Percentiles rank a stretch among this genome's conserved stretches.
phyloP scores from a whole-genome alignment of 2,329 filamentous ascomycete species.

The Hysterium pulicare region DNA sequence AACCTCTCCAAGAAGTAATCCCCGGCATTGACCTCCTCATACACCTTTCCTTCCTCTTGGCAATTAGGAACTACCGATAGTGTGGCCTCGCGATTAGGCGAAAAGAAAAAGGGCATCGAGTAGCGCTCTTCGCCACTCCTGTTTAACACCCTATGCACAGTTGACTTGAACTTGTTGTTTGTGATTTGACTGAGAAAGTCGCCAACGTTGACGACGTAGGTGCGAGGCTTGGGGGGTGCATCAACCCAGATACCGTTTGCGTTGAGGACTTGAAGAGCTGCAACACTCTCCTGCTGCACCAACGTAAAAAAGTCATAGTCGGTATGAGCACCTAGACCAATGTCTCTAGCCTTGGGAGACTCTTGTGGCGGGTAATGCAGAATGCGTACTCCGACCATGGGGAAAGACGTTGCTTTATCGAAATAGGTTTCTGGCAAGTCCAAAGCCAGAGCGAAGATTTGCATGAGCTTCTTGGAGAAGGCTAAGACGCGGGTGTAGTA shows the following conservation, averaged over 20 bases:
- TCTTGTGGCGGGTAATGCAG: conserved; percentile 15
- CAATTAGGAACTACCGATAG: conserved; percentile 9
- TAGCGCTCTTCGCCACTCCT: conserved; percentile 28
- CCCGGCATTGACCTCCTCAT: conserved; percentile 6
- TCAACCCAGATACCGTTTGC: conserved; percentile 32
- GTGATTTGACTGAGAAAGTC: conserved; percentile 32
- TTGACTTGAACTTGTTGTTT: conserved; percentile 28
- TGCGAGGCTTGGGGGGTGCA: conserved; percentile 26
- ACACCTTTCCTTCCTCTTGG: conserved; percentile 1
- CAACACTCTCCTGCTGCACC: conserved; percentile 8
- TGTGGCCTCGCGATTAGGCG: conserved; percentile 15
- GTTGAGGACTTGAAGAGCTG: conserved; percentile 32
- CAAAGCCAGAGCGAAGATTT: conserved; percentile 32
- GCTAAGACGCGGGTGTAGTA: conserved; percentile 33
- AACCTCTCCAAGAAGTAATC: conserved; percentile 10
- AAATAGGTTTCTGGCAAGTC: conserved; percentile 30
- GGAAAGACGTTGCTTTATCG: conserved; percentile 28
- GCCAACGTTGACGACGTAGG: conserved; percentile 35
- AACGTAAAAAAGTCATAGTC: conserved; percentile 14
- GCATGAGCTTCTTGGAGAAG: conserved; percentile 31
- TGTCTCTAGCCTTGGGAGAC: conserved; percentile 5
- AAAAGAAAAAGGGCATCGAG: conserved; percentile 33
- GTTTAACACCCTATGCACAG: conserved; percentile 34
- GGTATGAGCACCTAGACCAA: conserved; percentile 15
- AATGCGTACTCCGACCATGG: conserved; percentile 29